Evolutionary conservation across 257 asterid genomes (phyloP).

Genomic region (Dorcoceras hygrometricum): DNA sequence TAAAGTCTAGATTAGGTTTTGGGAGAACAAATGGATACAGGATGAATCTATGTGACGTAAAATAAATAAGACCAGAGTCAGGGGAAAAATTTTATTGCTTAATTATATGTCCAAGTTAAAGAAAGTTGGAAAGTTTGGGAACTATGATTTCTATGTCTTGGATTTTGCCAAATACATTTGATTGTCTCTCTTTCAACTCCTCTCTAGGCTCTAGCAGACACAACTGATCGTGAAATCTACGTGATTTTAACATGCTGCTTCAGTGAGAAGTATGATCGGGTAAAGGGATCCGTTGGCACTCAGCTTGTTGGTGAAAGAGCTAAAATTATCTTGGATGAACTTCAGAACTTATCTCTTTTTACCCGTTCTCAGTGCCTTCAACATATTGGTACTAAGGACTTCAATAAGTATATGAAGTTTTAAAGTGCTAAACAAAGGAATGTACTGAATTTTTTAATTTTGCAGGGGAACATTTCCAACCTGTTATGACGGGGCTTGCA

Average conservation of each 20-base stretch:
- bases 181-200: constrained; percentile 25
- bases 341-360: constrained; percentile 59
- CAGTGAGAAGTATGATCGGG: constrained; percentile 61
- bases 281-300: constrained; percentile 88
- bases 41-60: constrained; percentile 13
- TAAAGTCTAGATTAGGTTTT: not conserved
- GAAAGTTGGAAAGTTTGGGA: not conserved
- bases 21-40: not conserved
- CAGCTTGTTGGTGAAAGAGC: constrained; percentile 94
- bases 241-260: constrained; percentile 77
- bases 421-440: constrained; percentile 19
- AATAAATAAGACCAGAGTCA: not conserved
- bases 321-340: constrained; percentile 82
- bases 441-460: constrained; percentile 26
- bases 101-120: not conserved
- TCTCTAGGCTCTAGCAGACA: constrained; percentile 69
- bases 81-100: not conserved
- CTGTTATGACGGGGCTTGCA: constrained; percentile 69
- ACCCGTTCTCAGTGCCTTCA: constrained; percentile 76
- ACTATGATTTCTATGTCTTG: not conserved
- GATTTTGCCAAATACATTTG: constrained; percentile 15
- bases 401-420: constrained; percentile 18
- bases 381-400: constrained; percentile 63
- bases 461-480: constrained; percentile 84
- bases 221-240: constrained; percentile 85